Conservation (phyloP, 1,284 basidiomycete genomes). For the Naganishia sp. region DNA sequence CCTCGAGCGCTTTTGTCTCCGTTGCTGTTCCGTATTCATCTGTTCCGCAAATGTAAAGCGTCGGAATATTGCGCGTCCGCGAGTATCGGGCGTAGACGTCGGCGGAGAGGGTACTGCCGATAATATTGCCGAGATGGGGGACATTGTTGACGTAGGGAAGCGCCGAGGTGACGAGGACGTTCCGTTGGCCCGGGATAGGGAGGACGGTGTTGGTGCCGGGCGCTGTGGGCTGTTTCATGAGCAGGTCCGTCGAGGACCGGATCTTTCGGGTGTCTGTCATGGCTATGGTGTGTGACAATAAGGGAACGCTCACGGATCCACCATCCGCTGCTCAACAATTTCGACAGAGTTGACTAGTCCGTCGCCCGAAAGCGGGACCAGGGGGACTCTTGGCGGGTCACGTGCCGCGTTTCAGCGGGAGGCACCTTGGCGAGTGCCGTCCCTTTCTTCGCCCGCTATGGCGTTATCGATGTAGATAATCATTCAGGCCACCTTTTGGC, state of each 20-base stretch:
- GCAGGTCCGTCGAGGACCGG: constrained; percentile 58
- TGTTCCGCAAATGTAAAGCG: constrained; percentile 80
- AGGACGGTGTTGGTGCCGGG: constrained; percentile 4
- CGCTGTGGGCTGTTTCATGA: constrained; percentile 24
- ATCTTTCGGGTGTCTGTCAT: constrained; percentile 55
- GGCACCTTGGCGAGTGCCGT: no score
- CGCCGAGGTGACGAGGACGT: constrained; percentile 91
- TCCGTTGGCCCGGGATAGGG: constrained; percentile 57
- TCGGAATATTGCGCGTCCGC: constrained; percentile 58
- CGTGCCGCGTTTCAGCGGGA: no score
- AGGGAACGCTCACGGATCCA: no score
- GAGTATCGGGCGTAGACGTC: constrained; percentile 91
- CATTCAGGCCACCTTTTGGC: no score
- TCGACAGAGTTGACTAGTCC: no score
- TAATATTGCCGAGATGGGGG: constrained; percentile 98
- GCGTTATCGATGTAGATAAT: no score
- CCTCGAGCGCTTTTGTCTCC: constrained; percentile 90
- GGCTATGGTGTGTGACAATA: constrained; percentile 14
- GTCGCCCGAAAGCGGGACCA: no score
- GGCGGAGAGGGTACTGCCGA: constrained; percentile 80
- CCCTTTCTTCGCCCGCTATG: no score
- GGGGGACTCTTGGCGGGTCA: no score
- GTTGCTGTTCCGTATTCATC: constrained; percentile 99
- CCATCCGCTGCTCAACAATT: no score
- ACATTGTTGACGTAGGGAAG: constrained; percentile 99